Evolutionary conservation across 2,329 filamentous ascomycete genomes (phyloP).

Genomic region (Calonectria honghensis): DNA sequence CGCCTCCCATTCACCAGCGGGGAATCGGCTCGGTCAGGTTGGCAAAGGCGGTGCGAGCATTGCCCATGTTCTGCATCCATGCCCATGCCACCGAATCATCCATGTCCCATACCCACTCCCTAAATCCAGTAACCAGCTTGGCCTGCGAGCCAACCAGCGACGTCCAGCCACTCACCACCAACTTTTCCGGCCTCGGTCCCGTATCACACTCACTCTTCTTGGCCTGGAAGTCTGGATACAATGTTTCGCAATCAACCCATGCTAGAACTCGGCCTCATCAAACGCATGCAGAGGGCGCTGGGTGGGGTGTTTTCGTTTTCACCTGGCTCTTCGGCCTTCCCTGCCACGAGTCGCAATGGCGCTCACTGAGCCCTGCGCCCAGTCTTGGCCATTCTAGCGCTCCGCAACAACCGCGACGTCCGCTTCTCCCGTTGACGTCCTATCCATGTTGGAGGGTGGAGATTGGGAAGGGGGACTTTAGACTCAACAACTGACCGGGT

Average conservation of each 20-base stretch:
- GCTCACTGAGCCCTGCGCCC: constrained; percentile 26
- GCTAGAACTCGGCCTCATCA: constrained; percentile 23
- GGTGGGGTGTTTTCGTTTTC: constrained; percentile 23
- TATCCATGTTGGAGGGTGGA: constrained; percentile 40
- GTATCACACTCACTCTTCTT: constrained; percentile 12
- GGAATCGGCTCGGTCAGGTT: constrained; percentile 33
- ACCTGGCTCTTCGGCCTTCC: constrained; percentile 5
- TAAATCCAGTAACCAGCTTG: constrained; percentile 31
- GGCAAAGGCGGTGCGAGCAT: constrained; percentile 32
- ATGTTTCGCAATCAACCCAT: constrained; percentile 31
- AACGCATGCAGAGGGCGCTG: constrained; percentile 23
- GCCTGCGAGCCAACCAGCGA: constrained; percentile 34
- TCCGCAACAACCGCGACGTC: constrained; percentile 40
- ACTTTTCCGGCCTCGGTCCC: constrained; percentile 24
- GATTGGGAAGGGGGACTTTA: constrained; percentile 39
- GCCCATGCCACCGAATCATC: constrained; percentile 24
- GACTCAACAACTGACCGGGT: constrained; percentile 37
- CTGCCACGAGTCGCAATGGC: constrained; percentile 10
- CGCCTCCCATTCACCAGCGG: constrained; percentile 26
- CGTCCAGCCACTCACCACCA: constrained; percentile 27
- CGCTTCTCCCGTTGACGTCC: constrained; percentile 40
- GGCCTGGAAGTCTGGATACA: constrained; percentile 29
- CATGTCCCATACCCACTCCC: constrained; percentile 29
- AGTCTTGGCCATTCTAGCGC: constrained; percentile 32
- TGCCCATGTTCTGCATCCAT: constrained; percentile 25